Evolutionary conservation across 108 stramenopile genomes (phyloP), one percentile per base, ranked within the genome.

Genomic region (Nannochloropsis oceanica): DNA sequence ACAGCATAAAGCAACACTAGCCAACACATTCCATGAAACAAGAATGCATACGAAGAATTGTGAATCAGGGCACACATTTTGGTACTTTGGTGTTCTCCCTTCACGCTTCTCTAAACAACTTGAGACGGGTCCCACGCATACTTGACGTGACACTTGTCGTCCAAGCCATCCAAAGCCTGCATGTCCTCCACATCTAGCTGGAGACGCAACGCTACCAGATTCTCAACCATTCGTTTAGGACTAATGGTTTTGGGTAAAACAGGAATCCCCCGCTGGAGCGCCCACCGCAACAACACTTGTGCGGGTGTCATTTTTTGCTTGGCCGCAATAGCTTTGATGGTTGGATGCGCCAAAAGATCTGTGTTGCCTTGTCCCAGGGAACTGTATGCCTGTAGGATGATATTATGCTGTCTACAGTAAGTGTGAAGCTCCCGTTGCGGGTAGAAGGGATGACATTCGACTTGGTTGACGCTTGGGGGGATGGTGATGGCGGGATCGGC

Each of bases 381-480:
- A 10, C 85, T 85, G 25, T 86, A 89, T 9, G 50, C 86, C 10
- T 79, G 42, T 11, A 89, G 26, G 20, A 42, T 10, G 44, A 89
- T 24, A 14, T 43, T 59, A 18, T n/a, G 43, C 8, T 20, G 11
- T 9, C 14, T 42, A 11, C 86, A 86, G 13, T 11, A 80, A 10
- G 9, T 83, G 10, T 83, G 46, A 22, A 86, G 24, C 14, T 42
- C 83, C 13, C 5, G 7, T 8, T 79, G n/a, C 34, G 83, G 86
- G 27, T 79, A 82, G 25, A 59, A 25, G 11, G 86, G 84, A 44
- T 87, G 83, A 11, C 42, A 42, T 83, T 87, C 84, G 84, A 87
- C 26, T 46, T 87, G 84, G 84, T 87, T 85, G 27, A 85, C 79
- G 8, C 42, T 25, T 14, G 85, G 59, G 43, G 81, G 84, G 34